phyloP scores from a whole-genome alignment of 2,329 filamentous ascomycete genomes.

The Myotisia sp. region DNA sequence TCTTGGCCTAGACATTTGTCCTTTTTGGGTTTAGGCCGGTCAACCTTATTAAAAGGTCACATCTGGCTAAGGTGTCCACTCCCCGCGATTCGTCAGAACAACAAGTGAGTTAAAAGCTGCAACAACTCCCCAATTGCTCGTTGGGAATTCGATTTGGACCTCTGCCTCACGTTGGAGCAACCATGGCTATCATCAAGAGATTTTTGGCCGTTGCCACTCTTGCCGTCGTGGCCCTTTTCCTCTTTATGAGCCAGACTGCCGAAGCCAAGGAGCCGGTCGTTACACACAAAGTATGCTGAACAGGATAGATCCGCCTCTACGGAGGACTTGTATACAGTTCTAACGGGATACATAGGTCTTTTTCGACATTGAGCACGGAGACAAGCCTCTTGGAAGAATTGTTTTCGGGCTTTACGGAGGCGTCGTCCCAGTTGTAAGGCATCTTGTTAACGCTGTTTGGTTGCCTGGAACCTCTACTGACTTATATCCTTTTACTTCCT shows the following conservation, averaged over 20 bases:
- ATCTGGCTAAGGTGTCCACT: too few species aligned
- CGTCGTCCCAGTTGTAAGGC: slow-evolving; percentile 49
- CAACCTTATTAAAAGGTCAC: too few species aligned
- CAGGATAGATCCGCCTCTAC: not conserved
- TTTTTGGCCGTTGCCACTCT: slow-evolving; percentile 58
- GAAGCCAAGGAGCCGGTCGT: slow-evolving; percentile 87
- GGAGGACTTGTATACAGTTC: not conserved
- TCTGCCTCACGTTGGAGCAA: too few species aligned
- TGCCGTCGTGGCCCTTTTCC: slow-evolving; percentile 58
- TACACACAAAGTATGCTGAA: slow-evolving; percentile 58
- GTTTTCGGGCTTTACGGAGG: slow-evolving; percentile 54
- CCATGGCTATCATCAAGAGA: slow-evolving; percentile 62
- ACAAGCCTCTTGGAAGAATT: slow-evolving; percentile 46
- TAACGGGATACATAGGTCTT: slow-evolving; percentile 36
- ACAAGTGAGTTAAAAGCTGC: too few species aligned
- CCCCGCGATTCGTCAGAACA: too few species aligned
- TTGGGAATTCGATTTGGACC: not conserved
- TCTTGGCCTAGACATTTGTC: too few species aligned
- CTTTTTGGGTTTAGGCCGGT: too few species aligned
- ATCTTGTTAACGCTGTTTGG: slow-evolving; percentile 1
- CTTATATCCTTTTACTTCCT: not conserved
- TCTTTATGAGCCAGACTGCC: slow-evolving; percentile 61
- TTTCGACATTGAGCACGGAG: slow-evolving; percentile 52
- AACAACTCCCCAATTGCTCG: too few species aligned
- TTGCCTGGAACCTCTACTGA: slow-evolving; percentile 5